A percentile compares a stretch with the other conserved stretches of the same genome.
Conservation (phyloP, 805 yeast genomes). For the Cyberlindnera japonica region DNA sequence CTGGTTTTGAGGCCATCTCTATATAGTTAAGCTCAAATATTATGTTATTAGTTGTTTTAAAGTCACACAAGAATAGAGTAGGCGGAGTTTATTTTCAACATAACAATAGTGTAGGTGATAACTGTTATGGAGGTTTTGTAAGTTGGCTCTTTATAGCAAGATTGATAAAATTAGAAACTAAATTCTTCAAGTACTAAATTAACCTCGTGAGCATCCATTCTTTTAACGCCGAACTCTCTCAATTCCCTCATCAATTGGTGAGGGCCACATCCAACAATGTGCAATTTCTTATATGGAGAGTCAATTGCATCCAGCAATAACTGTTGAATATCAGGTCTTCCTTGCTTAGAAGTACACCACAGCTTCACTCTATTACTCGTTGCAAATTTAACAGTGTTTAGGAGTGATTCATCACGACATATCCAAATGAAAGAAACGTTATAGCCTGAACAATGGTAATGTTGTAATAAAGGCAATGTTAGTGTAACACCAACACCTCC, state of each 20-base stretch:
- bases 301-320: slow-evolving; percentile 13
- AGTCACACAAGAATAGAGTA: too few species aligned
- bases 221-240: slow-evolving; percentile 22
- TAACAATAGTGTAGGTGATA: too few species aligned
- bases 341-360: slow-evolving; percentile 20
- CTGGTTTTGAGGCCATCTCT: too few species aligned
- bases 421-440: slow-evolving; percentile 25
- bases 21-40: too few species aligned
- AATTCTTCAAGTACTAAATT: slow-evolving; percentile 25
- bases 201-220: slow-evolving; percentile 8
- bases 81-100: too few species aligned
- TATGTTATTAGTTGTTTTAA: too few species aligned
- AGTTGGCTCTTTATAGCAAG: too few species aligned
- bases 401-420: slow-evolving; percentile 12
- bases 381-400: slow-evolving; percentile 4
- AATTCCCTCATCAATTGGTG: slow-evolving; percentile 14
- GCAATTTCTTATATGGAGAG: slow-evolving; percentile 4
- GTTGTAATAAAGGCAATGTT: slow-evolving; percentile 15
- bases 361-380: slow-evolving; percentile 5
- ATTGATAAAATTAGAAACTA: slow-evolving; percentile 18
- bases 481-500: slow-evolving; percentile 24
- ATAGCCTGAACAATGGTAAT: slow-evolving; percentile 5
- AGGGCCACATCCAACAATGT: slow-evolving; percentile 29
- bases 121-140: background rate
- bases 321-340: slow-evolving; percentile 21